A percentile compares a stretch with the other conserved stretches of the same genome.
Evolutionary conservation across 305 asterid genomes (phyloP).

Genomic region (Fraxinus paxiana): DNA sequence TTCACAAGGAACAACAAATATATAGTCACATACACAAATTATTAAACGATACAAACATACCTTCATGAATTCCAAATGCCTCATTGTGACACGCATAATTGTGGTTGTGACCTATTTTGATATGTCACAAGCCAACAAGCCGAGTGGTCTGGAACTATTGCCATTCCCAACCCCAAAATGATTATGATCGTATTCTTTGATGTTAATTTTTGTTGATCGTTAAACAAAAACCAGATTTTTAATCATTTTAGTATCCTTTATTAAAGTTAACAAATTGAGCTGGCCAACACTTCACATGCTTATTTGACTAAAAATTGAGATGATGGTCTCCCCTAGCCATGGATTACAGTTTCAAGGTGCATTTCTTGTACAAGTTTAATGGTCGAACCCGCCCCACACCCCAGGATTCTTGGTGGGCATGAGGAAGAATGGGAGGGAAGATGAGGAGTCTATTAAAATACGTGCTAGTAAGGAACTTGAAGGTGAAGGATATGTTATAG

Average conservation of each 20-base stretch:
- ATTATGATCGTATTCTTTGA: background rate
- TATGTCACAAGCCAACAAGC: background rate
- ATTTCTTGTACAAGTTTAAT: background rate
- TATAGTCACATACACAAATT: background rate
- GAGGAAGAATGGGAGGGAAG: background rate
- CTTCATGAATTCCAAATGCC: background rate
- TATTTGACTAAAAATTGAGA: background rate
- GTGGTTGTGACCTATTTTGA: background rate
- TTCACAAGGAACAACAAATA: too few species aligned
- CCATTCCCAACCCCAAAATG: background rate
- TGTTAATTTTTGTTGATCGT: background rate
- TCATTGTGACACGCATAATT: background rate
- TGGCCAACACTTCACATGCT: slow-evolving; percentile 26
- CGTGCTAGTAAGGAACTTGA: background rate
- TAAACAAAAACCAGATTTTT: background rate
- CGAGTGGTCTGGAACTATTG: background rate
- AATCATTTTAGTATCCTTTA: background rate
- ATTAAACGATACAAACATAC: background rate
- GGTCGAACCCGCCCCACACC: background rate
- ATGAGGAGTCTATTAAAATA: background rate
- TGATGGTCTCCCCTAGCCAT: background rate
- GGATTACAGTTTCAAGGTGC: background rate
- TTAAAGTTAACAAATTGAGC: background rate
- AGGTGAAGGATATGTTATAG: background rate
- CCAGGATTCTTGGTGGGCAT: background rate